These are phyloP conservation scores for Thraustochytrium sp. DNA, from an alignment of 352 stramenopile species.

Conservation along the genomic window DNA sequence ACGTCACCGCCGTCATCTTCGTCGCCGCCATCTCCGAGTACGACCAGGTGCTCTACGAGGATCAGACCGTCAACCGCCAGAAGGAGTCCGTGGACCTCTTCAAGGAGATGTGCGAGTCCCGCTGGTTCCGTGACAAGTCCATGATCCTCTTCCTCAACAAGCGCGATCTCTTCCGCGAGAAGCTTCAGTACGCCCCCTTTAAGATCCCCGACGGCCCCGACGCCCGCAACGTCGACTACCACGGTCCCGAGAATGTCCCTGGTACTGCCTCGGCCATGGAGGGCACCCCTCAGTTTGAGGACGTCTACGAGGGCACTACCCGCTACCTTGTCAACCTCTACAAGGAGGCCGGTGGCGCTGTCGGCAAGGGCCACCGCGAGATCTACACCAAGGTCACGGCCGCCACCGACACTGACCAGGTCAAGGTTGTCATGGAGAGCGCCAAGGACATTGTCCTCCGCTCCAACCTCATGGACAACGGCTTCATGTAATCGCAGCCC, in stretches of 20 bases:
- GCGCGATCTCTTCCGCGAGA: constrained; percentile 58
- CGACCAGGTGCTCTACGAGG: constrained; percentile 64
- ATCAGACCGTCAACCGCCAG: constrained; percentile 59
- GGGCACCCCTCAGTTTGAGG: constrained; percentile 26
- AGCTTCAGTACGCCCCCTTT: constrained; percentile 51
- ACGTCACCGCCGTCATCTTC: constrained; percentile 64
- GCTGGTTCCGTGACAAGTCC: constrained; percentile 86
- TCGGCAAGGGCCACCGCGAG: constrained; percentile 44
- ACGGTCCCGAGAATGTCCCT: not conserved
- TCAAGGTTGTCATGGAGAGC: constrained; percentile 56
- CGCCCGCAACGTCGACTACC: constrained; percentile 34
- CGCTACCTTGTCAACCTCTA: constrained; percentile 51
- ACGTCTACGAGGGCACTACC: constrained; percentile 19
- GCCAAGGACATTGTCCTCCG: constrained; percentile 58
- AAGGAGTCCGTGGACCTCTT: constrained; percentile 60
- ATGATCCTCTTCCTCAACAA: constrained; percentile 96
- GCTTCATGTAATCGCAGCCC: constrained; percentile 39
- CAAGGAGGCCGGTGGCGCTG: not conserved
- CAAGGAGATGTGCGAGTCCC: constrained; percentile 80
- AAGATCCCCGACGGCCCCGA: not conserved
- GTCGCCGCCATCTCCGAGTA: constrained; percentile 66
- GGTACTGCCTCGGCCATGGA: not conserved
- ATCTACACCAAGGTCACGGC: constrained; percentile 57
- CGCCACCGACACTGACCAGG: constrained; percentile 56
- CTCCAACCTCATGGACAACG: constrained; percentile 49